phyloP scores from a whole-genome alignment of 176 grass and related monocot species.

The Ensete ventricosum region DNA sequence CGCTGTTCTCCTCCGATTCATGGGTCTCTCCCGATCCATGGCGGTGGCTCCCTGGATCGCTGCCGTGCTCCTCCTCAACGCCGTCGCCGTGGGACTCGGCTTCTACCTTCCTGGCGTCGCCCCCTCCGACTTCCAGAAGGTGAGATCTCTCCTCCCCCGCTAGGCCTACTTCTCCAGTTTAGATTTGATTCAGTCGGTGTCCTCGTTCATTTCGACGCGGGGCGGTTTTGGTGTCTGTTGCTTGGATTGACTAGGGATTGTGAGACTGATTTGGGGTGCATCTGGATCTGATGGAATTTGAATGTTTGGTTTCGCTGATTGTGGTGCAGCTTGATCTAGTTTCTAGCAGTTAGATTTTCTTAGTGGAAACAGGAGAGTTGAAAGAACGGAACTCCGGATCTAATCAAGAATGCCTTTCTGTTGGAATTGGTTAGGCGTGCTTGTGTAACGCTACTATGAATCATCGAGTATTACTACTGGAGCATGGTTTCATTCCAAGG shows the following conservation, averaged over 20 bases:
- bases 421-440: not conserved
- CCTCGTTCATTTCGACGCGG: not conserved
- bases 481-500: not conserved
- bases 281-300: not conserved
- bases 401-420: not conserved
- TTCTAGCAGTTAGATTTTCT: no score
- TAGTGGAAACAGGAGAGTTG: not conserved
- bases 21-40: not conserved
- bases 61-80: not conserved
- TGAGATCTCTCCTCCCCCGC: not conserved
- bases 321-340: no score
- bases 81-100: not conserved
- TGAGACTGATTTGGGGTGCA: not conserved
- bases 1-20: not conserved
- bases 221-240: not conserved
- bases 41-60: not conserved
- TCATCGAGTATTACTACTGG: not conserved
- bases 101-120: conserved; percentile 25
- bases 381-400: not conserved
- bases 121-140: conserved; percentile 19
- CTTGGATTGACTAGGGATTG: not conserved
- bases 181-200: not conserved
- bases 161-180: no score
- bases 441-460: not conserved
- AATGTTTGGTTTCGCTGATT: not conserved